A percentile compares a stretch with the other conserved stretches of the same genome.
Evolutionary conservation across 148 eudicot genomes (phyloP).

Genomic region (Rhododendron molle): DNA sequence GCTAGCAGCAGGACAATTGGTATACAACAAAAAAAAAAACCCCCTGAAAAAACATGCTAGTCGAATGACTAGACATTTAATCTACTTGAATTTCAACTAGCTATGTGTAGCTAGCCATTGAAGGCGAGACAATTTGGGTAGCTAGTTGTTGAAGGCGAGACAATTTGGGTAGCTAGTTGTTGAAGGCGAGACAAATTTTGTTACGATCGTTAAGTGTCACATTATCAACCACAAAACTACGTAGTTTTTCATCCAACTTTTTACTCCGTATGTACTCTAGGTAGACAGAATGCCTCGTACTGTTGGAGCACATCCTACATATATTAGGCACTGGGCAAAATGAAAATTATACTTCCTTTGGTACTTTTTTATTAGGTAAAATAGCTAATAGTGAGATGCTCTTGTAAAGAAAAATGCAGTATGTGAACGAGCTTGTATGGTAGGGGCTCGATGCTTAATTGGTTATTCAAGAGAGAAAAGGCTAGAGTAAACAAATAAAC

Average conservation of each 20-base stretch:
- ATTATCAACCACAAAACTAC: not conserved
- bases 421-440: not conserved
- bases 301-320: not conserved
- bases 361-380: not conserved
- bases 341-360: no score
- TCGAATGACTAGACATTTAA: not conserved
- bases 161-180: not conserved
- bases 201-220: not conserved
- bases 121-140: not conserved
- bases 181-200: not conserved
- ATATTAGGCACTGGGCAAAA: not conserved
- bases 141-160: not conserved
- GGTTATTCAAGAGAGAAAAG: not conserved
- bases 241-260: not conserved
- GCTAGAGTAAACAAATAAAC: not conserved
- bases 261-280: no score
- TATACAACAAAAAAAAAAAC: no score
- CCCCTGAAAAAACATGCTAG: not conserved
- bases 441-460: not conserved
- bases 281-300: not conserved
- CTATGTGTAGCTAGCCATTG: not conserved
- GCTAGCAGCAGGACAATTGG: not conserved
- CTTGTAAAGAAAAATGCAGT: not conserved
- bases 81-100: not conserved
- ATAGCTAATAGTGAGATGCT: no score